Conservation (phyloP, 148 eudicot species). For the Agrostemma githago region DNA sequence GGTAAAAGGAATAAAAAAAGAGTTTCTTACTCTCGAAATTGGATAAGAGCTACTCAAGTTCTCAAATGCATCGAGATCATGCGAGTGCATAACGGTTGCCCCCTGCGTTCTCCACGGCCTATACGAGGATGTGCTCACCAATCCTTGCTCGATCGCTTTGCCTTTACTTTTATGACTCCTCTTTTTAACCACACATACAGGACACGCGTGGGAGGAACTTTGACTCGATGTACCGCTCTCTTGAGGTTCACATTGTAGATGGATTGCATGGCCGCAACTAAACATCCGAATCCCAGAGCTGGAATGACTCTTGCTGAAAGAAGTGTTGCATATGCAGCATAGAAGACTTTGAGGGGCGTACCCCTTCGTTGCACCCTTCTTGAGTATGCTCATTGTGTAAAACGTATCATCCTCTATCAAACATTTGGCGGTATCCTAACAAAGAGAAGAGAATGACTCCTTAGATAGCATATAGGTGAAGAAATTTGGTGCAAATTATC, state of each 20-base stretch:
- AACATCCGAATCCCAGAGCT: conserved; percentile 66
- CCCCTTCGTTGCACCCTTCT: conserved; percentile 84
- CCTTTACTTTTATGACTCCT: conserved; percentile 46
- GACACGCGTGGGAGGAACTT: conserved; percentile 61
- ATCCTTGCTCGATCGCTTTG: conserved; percentile 52
- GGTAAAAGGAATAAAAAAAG: background rate
- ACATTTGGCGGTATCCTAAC: conserved; percentile 86
- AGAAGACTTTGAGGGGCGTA: conserved; percentile 61
- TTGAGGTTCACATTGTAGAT: conserved; percentile 62
- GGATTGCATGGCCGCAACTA: conserved; percentile 85
- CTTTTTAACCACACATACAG: conserved; percentile 71
- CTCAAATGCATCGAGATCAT: conserved; percentile 61
- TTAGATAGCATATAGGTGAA: background rate
- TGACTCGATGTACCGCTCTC: conserved; percentile 46
- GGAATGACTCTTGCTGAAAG: conserved; percentile 48
- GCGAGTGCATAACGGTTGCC: conserved; percentile 29
- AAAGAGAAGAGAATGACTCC: conserved; percentile 18
- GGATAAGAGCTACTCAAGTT: conserved; percentile 37
- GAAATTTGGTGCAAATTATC: background rate
- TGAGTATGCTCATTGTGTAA: conserved; percentile 75
- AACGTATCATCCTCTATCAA: conserved; percentile 91
- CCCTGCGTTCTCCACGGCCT: conserved; percentile 43
- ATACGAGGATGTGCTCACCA: conserved; percentile 41
- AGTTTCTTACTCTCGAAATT: conserved; percentile 59
- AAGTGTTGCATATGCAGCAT: conserved; percentile 80